phyloP scores from a whole-genome alignment of 495 filamentous ascomycete species.

The Tuber calosporum region DNA sequence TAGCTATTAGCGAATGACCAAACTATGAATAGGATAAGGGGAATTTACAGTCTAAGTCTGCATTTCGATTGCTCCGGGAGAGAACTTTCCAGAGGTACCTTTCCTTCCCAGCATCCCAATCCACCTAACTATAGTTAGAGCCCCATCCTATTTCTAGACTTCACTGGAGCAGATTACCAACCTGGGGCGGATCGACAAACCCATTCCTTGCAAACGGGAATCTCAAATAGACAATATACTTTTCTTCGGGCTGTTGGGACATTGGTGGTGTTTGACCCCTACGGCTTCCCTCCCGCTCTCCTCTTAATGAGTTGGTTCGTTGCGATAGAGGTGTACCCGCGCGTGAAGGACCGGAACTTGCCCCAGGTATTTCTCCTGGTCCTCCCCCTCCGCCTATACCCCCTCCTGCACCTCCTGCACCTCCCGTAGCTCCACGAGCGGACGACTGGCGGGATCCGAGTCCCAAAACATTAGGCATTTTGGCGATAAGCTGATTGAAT shows the following conservation, averaged over 20 bases:
- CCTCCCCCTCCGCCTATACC: not conserved
- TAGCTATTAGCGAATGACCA: constrained; percentile 27
- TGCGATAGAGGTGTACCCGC: constrained; percentile 20
- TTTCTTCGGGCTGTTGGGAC: constrained; percentile 40
- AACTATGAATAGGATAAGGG: constrained; percentile 9
- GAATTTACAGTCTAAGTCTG: constrained; percentile 71
- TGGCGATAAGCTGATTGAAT: constrained; percentile 5
- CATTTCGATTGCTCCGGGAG: constrained; percentile 62
- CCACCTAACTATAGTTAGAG: constrained; percentile 42
- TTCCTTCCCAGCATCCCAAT: constrained; percentile 69
- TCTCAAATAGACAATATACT: constrained; percentile 72
- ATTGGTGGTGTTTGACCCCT: constrained; percentile 30
- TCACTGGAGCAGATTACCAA: constrained; percentile 45
- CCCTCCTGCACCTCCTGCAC: not conserved
- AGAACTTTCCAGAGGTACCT: constrained; percentile 82
- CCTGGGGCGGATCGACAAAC: constrained; percentile 83
- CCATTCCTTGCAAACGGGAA: constrained; percentile 78
- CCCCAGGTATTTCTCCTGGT: constrained; percentile 6
- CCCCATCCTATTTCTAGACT: not conserved
- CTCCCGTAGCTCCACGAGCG: constrained; percentile 21
- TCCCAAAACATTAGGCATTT: not conserved
- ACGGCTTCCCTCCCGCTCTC: constrained; percentile 33
- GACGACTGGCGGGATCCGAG: constrained; percentile 31
- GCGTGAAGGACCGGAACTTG: constrained; percentile 15
- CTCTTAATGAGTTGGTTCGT: constrained; percentile 33